Conservation (phyloP, 805 yeast genomes). For the Ogataea glucozyma region DNA sequence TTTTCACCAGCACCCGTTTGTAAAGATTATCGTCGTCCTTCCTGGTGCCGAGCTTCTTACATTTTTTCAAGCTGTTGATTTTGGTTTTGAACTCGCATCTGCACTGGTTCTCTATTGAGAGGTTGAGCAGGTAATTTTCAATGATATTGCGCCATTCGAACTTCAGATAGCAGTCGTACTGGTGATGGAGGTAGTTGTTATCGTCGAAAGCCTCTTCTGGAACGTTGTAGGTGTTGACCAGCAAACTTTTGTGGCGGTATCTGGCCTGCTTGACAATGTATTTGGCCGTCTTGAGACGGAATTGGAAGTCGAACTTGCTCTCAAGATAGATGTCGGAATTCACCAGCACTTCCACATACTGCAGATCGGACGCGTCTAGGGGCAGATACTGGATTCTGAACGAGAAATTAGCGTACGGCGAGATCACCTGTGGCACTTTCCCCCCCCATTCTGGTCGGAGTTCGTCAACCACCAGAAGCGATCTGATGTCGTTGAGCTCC, state of each 20-base stretch:
- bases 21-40: conserved; percentile 20
- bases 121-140: conserved; percentile 63
- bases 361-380: conserved; percentile 47
- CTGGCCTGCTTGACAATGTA: conserved; percentile 62
- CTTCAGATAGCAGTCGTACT: conserved; percentile 31
- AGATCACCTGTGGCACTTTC: conserved; percentile 46
- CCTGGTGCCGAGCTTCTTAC: conserved; percentile 22
- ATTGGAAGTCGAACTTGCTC: conserved; percentile 53
- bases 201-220: conserved; percentile 22
- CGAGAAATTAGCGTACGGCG: conserved; percentile 34
- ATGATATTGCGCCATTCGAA: conserved; percentile 72
- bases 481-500: conserved; percentile 69
- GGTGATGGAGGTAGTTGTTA: conserved; percentile 22
- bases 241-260: conserved; percentile 40
- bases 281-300: conserved; percentile 59
- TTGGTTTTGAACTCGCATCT: conserved; percentile 59
- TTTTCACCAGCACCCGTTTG: conserved; percentile 29
- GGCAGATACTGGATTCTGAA: conserved; percentile 57
- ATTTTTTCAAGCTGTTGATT: conserved; percentile 49
- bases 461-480: conserved; percentile 55
- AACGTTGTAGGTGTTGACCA: conserved; percentile 29
- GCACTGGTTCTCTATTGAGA: conserved; percentile 73
- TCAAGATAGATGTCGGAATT: conserved; percentile 66
- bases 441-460: conserved; percentile 57
- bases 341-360: conserved; percentile 50